These are phyloP conservation scores for Ustilago sp. DNA, from an alignment of 1,284 basidiomycete genomes.

Conservation along the genomic window DNA sequence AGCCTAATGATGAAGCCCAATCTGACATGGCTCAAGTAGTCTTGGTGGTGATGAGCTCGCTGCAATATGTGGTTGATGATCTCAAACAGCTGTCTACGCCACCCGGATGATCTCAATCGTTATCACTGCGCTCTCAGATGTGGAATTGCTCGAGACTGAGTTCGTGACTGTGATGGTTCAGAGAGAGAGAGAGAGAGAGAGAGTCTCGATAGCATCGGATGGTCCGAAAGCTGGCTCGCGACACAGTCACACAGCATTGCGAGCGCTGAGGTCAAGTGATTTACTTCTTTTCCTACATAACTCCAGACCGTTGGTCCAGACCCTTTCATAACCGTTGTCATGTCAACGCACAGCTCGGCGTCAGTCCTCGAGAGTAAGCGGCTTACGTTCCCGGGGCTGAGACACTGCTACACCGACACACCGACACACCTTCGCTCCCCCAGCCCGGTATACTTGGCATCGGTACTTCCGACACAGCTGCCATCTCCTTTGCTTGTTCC, in stretches of 20 bases:
- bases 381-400: too few relatives aligned
- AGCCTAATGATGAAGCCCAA: conserved; percentile 34
- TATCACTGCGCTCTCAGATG: background rate
- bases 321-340: too few relatives aligned
- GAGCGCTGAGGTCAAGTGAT: too few relatives aligned
- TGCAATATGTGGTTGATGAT: background rate
- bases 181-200: background rate
- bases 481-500: background rate
- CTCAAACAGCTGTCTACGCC: background rate
- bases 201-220: background rate
- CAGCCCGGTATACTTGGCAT: background rate
- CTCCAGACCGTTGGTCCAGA: too few relatives aligned
- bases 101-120: background rate
- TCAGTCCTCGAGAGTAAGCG: too few relatives aligned
- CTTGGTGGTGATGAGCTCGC: background rate
- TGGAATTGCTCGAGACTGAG: background rate
- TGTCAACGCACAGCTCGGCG: too few relatives aligned
- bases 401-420: background rate
- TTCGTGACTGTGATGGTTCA: background rate
- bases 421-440: conserved; percentile 4
- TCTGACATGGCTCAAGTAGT: conserved; percentile 31
- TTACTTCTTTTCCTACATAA: too few relatives aligned
- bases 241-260: background rate
- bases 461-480: conserved; percentile 14
- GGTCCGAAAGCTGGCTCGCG: background rate